Evolutionary conservation across 495 filamentous ascomycete species (phyloP).

Genomic region (Hypoxylon lienhwacheense): DNA sequence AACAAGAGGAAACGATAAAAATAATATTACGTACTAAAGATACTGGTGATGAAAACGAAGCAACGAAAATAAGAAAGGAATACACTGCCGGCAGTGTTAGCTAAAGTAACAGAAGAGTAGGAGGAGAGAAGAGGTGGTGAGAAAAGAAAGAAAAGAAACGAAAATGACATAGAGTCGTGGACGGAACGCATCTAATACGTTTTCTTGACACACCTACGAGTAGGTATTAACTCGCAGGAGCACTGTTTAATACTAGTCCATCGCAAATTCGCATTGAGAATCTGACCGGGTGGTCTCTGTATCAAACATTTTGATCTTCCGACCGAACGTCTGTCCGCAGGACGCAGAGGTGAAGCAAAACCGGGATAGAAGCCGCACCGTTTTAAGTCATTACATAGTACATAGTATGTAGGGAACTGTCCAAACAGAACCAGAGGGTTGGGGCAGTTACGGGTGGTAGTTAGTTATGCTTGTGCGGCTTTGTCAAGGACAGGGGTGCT

Average conservation of each 20-base stretch:
- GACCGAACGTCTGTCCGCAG: constrained; percentile 3
- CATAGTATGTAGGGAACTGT: too few species aligned
- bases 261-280: constrained; percentile 6
- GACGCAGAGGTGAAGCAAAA: constrained; percentile 21
- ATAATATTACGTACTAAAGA: too few species aligned
- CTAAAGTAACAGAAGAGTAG: constrained; percentile 1
- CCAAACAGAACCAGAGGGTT: too few species aligned
- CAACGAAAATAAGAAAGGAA: constrained; percentile 10
- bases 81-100: constrained; percentile 30
- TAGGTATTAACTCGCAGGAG: constrained; percentile 16
- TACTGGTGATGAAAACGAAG: constrained; percentile 9
- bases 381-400: too few species aligned
- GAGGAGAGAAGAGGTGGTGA: constrained; percentile 3
- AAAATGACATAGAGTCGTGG: constrained; percentile 8
- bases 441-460: too few species aligned
- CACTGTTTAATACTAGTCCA: constrained; percentile 13
- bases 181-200: constrained; percentile 19
- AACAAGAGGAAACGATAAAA: neutral
- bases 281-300: constrained; percentile 5
- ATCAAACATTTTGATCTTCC: constrained; percentile 25
- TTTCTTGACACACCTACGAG: constrained; percentile 1
- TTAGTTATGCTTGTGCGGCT: too few species aligned
- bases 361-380: neutral
- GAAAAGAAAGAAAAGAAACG: neutral
- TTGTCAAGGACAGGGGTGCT: too few species aligned